Evolutionary conservation across 2,329 filamentous ascomycete species (phyloP), one percentile per base, ranked within the genome.

Genomic region (Hymenoscyphus fructigenus): DNA sequence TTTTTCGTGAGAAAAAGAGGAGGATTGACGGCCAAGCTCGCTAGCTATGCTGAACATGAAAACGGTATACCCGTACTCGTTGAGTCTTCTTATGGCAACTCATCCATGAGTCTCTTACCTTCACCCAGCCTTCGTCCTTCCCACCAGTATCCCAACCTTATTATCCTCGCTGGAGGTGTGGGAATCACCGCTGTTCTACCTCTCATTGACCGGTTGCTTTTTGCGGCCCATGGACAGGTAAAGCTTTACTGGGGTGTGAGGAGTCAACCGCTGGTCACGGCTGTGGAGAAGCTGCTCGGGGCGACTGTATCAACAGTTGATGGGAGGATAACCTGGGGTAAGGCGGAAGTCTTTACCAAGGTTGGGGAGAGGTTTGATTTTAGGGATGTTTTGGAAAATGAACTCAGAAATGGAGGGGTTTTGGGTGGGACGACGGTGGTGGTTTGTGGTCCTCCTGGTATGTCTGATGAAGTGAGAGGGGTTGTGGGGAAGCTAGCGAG

Each of bases 371-470:
- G 41, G 6, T 44, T 44, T 44, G 5, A 44, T 17, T 17, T 44
- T 12, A 20, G n/a, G 5, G 17, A 44, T 17, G 17, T 44, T 4
- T 20, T 44, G 15, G 41, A 44, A 5, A 5, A 17, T 1, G 84
- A 56, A 28, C 9, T 20, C 5, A 34, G 3, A 15, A 4, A 36
- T 12, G 34, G 34, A 2, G 34, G 34, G 10, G 34, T 36, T 36
- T 12, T 20, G 34, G 56, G 20, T 1, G 28, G 34, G 44, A 57
- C 56, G 7, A 23, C 28, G 0, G 56, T 57, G 12, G 56, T 57
- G 10, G 56, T 57, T 14, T 36, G 56, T 57, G 56, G 56, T 7
- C 56, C 56, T 20, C 28, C 28, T n/a, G 56, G 17, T 20, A 57
- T 57, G 56, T 20, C 56, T 3, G 56, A 57, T 57, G 56, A 34